Conservation (phyloP, 306 rosid species). For the Cicer chorassanicum region DNA sequence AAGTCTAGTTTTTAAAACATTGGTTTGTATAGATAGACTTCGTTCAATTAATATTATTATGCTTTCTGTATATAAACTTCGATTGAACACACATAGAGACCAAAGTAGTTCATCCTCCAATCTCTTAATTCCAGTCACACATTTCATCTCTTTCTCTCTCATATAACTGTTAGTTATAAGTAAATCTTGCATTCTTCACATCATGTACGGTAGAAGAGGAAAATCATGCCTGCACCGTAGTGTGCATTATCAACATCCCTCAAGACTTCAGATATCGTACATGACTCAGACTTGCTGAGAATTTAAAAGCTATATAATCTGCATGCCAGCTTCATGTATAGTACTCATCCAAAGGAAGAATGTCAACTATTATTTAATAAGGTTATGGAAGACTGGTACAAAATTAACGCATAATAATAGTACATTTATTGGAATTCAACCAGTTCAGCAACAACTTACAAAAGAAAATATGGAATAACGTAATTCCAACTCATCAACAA, state of each 20-base stretch:
- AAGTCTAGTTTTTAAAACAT: too few relatives aligned
- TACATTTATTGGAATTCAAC: constrained; percentile 53
- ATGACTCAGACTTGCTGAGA: not conserved
- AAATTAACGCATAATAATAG: constrained; percentile 18
- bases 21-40: too few relatives aligned
- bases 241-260: not conserved
- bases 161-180: not conserved
- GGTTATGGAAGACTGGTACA: not conserved
- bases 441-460: constrained; percentile 51
- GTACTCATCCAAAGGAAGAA: constrained; percentile 13
- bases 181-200: not conserved
- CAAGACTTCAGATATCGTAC: not conserved
- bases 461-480: constrained; percentile 40
- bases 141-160: not conserved
- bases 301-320: not conserved
- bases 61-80: not conserved
- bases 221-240: not conserved
- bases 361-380: not conserved
- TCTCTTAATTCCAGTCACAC: not conserved
- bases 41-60: not conserved
- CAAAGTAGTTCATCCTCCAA: not conserved
- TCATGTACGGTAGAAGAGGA: not conserved
- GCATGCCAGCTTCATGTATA: constrained; percentile 10
- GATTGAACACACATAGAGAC: not conserved
- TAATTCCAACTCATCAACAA: constrained; percentile 44